Evolutionary conservation across 2,329 filamentous ascomycete genomes (phyloP), one percentile per base, ranked within the genome.

Genomic region (Sphaceloma murrayae): DNA sequence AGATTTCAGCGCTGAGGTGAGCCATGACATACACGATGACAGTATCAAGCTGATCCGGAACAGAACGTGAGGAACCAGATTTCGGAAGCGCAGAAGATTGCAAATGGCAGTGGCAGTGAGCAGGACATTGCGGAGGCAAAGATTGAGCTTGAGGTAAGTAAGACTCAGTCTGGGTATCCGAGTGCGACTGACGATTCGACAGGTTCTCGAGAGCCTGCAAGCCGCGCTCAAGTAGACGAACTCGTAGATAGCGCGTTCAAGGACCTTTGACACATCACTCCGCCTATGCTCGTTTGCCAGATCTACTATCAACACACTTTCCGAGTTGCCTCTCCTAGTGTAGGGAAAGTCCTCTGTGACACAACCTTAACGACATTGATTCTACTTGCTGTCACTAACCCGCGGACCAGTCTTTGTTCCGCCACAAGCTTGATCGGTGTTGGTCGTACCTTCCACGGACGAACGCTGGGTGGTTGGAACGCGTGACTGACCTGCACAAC

Each of bases 101-200:
- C 82, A 58, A 79, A 70, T 65, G 91, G 91, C 62, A 79, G 74
- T 62, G 91, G 89, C 61, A 95, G 86, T 67, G 91, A 95, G 78
- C 82, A 87, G 71, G 91, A 96, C 62, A 85, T 96, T 69, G 89
- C 89, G 53, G 91, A 98, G 79, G 91, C 91, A 56, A 96, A 95
- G 79, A 89, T 98, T 65, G 89, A 96, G 77, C 72, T 98, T 57
- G 91, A 98, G 86, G 89, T 94, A 69, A 63, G 73, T 57, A 44
- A 43, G 52, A 58, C 62, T 58, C 64, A 63, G 58, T 65, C 62
- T 63, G 59, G 17, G 16, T 7, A 34, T 17, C 31, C 11, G 13
- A 27, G 24, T 32, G n/a, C 62, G 39, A 50, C 44, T 46, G 45
- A 53, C 29, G 5, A 22, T 14, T 34, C 8, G 2, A 13, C 53